Evolutionary conservation across 352 stramenopile genomes (phyloP).

Genomic region (Phytophthora hibernalis): DNA sequence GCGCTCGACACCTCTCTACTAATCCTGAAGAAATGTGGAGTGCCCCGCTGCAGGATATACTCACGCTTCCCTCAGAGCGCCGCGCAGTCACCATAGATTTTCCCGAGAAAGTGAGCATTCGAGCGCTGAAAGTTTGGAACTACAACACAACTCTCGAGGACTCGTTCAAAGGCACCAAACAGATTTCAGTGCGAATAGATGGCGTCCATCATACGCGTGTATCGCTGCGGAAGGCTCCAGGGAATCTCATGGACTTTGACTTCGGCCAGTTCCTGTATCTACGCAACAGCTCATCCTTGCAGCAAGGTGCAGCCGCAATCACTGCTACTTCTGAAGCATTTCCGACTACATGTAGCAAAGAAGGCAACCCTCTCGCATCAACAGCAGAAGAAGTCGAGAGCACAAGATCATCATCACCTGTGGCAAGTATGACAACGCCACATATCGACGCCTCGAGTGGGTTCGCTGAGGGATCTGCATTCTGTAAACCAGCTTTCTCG

Average conservation of each 20-base stretch:
- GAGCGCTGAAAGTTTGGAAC: constrained; percentile 79
- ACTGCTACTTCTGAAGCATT: constrained; percentile 10
- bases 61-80: constrained; percentile 44
- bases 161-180: constrained; percentile 80
- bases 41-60: constrained; percentile 46
- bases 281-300: constrained; percentile 23
- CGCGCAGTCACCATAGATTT: constrained; percentile 66
- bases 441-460: constrained; percentile 7
- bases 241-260: constrained; percentile 81
- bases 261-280: constrained; percentile 86
- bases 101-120: constrained; percentile 44
- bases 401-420: constrained; percentile 23
- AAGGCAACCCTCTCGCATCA: neutral
- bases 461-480: constrained; percentile 13
- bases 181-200: constrained; percentile 64
- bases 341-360: constrained; percentile 23
- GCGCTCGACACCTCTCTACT: constrained; percentile 58
- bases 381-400: constrained; percentile 21
- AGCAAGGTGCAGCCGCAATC: neutral
- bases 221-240: constrained; percentile 82
- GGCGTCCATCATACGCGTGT: constrained; percentile 50
- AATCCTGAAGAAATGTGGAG: constrained; percentile 71
- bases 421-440: neutral
- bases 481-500: constrained; percentile 14
- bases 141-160: constrained; percentile 82